Conservation (phyloP, 768 basidiomycete genomes). For the Suillus variegatus region DNA sequence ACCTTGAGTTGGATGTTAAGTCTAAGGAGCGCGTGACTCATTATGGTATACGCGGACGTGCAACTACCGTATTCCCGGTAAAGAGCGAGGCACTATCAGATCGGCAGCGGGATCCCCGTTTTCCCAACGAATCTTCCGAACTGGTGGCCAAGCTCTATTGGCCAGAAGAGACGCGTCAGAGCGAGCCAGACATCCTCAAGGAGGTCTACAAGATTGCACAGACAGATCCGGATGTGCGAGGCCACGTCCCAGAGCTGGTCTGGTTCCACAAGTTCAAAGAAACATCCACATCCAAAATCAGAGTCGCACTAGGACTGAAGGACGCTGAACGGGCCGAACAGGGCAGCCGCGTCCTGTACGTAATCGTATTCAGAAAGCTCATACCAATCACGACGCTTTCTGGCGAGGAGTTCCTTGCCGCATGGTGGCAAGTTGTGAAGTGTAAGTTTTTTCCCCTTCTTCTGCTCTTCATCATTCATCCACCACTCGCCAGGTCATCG, state of each 20-base stretch:
- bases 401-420: not conserved
- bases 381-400: constrained; percentile 1
- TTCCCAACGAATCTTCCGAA: not conserved
- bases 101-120: not conserved
- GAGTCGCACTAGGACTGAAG: not conserved
- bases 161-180: not conserved
- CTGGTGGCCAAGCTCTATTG: not conserved
- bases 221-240: no score
- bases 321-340: not conserved
- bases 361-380: constrained; percentile 8
- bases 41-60: constrained; percentile 10
- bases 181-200: not conserved
- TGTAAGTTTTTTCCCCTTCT: not conserved
- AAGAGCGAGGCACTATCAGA: not conserved
- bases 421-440: constrained; percentile 10
- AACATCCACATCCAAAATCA: constrained; percentile 1
- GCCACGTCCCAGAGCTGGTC: not conserved
- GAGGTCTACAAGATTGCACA: not conserved
- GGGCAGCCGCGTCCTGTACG: constrained; percentile 10
- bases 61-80: constrained; percentile 10
- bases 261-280: constrained; percentile 1
- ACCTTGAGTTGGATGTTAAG: not conserved
- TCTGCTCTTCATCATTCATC: not conserved
- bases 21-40: constrained; percentile 1
- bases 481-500: constrained; percentile 8